phyloP scores from a whole-genome alignment of 805 yeast genomes.

The Sungouiella blattae region DNA sequence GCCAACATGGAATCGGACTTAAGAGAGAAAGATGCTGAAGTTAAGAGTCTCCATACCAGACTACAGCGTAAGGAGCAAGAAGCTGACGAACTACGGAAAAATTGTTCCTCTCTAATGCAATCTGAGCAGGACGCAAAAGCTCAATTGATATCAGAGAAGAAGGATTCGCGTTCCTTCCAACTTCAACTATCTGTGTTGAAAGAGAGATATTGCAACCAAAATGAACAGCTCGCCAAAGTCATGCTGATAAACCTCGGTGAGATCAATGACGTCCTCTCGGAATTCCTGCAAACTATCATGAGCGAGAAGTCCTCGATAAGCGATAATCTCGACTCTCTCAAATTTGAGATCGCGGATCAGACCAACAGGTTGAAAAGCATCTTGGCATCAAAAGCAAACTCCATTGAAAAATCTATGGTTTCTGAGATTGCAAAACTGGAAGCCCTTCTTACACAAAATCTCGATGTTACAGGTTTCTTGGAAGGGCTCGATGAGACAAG shows the following conservation, averaged over 20 bases:
- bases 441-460: not conserved
- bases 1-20: slow-evolving; percentile 7
- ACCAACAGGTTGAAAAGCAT: not conserved
- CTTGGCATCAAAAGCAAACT: not conserved
- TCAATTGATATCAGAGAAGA: not conserved
- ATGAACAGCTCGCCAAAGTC: slow-evolving; percentile 2
- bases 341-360: not conserved
- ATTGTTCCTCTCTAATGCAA: not conserved
- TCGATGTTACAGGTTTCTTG: not conserved
- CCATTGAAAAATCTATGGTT: too few species aligned
- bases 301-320: not conserved
- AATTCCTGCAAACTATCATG: not conserved
- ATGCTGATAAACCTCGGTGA: slow-evolving; percentile 3
- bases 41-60: slow-evolving; percentile 1
- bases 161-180: not conserved
- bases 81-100: not conserved
- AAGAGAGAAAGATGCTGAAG: slow-evolving; percentile 9
- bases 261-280: slow-evolving; percentile 1
- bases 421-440: not conserved
- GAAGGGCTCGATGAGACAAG: not conserved
- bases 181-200: slow-evolving; percentile 1
- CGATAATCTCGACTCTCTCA: not conserved
- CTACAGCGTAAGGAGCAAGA: not conserved
- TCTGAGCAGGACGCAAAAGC: not conserved
- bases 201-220: slow-evolving; percentile 4